Conservation (phyloP, 192 early-diverging fungal genomes). For the Borealophlyctis nickersoniae region DNA sequence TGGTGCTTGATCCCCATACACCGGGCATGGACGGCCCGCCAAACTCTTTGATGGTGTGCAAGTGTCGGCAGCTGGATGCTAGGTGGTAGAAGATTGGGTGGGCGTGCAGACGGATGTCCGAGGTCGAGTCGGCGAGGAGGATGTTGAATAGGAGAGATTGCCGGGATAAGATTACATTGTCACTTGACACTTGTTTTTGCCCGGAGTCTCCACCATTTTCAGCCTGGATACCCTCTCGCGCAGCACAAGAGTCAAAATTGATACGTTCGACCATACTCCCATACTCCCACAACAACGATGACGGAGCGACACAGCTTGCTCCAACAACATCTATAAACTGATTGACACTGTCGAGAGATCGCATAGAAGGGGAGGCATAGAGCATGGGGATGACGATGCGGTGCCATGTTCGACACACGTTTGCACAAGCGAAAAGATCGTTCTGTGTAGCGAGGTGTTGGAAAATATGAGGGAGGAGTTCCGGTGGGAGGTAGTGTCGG, state of each 20-base stretch:
- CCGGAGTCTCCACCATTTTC: neutral
- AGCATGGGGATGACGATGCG: constrained; percentile 8
- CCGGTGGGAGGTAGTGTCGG: constrained; percentile 9
- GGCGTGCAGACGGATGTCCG: neutral
- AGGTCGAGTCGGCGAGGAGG: neutral
- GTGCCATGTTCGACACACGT: constrained; percentile 16
- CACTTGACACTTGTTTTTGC: too few species aligned
- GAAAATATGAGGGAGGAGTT: constrained; percentile 23
- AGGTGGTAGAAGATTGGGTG: neutral
- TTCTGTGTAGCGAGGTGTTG: neutral
- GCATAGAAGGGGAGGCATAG: constrained; percentile 7
- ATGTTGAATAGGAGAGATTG: too few species aligned
- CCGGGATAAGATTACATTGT: too few species aligned
- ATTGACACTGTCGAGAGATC: neutral
- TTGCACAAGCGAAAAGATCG: constrained; percentile 13
- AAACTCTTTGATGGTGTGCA: neutral
- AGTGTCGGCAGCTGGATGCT: neutral
- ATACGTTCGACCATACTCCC: constrained; percentile 3
- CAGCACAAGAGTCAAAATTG: neutral
- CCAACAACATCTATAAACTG: constrained; percentile 1
- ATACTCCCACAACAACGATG: neutral
- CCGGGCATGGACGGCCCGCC: neutral
- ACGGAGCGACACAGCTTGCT: neutral
- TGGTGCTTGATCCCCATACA: neutral
- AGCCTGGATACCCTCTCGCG: neutral